Conservation (phyloP, 106 monocot species). For the Dactylorhiza incarnata region DNA sequence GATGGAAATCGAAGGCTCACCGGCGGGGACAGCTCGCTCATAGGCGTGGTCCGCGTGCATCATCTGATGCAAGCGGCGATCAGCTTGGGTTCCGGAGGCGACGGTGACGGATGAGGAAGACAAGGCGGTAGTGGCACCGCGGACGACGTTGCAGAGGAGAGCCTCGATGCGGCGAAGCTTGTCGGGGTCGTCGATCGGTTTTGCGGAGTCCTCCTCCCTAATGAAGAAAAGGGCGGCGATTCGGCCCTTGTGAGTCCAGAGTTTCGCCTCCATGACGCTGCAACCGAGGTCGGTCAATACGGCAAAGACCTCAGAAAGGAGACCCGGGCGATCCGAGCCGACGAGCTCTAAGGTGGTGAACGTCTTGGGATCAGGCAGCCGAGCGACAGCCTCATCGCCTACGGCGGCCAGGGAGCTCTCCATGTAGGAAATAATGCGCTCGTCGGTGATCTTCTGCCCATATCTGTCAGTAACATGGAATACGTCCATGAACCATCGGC, state of each 20-base stretch:
- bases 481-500: constrained; percentile 74
- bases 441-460: constrained; percentile 51
- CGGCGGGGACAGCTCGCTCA: constrained; percentile 18
- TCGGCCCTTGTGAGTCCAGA: constrained; percentile 66
- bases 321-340: constrained; percentile 54
- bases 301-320: constrained; percentile 68
- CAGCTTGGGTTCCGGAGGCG: constrained; percentile 8
- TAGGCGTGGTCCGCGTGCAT: constrained; percentile 61
- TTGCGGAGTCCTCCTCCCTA: constrained; percentile 28
- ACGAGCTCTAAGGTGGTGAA: constrained; percentile 58
- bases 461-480: constrained; percentile 60
- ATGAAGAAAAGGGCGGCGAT: constrained; percentile 43
- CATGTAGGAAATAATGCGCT: constrained; percentile 39
- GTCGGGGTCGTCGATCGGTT: constrained; percentile 16
- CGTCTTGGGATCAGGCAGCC: constrained; percentile 6
- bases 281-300: constrained; percentile 54
- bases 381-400: not conserved
- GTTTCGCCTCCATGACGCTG: constrained; percentile 40
- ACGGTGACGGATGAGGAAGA: constrained; percentile 1
- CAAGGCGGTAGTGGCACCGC: constrained; percentile 17
- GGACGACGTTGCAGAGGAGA: constrained; percentile 42
- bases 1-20: constrained; percentile 18
- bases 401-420: constrained; percentile 22
- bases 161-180: constrained; percentile 30
- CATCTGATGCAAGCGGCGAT: constrained; percentile 48